Evolutionary conservation across 371 early-diverging fungal genomes (phyloP), one percentile per base, ranked within the genome.

Genomic region (Coemansia sp.): DNA sequence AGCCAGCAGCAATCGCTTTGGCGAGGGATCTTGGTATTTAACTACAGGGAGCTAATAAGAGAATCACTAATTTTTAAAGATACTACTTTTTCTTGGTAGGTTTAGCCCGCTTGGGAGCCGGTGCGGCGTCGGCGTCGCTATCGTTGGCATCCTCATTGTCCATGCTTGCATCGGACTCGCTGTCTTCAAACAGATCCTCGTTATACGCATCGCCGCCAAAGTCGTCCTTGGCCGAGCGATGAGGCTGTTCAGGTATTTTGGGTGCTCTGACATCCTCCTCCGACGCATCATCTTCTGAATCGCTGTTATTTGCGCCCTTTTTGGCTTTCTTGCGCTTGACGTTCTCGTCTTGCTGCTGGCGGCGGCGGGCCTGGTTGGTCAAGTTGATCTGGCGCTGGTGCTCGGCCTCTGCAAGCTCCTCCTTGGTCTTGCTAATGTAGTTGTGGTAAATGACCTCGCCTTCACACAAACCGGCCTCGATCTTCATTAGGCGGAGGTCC

Each of bases 371-470:
- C 79, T 87, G 86, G 60, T 88, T 87, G 54, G 86, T 81, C 21
- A 81, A 59, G 62, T 85, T 85, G 59, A 82, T 79, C 68, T 88
- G 84, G 59, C 87, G 83, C 59, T 81, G 84, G 40, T 70, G 73
- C 64, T 87, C 84, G 44, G 84, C 84, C 63, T 86, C 86, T 66
- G 86, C 86, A 57, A 89, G 69, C 73, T 95, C 92, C 53, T 81
- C 85, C 26, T 86, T 75, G 8, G 93, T 84, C 72, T 93, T 93
- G 58, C 87, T 83, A 44, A 92, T 86, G 60, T 69, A 59, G 21
- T 33, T 72, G 68, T 97, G 97, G 78, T 90, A 93, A 14, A 96
- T 80, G 4, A 97, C 93, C 72, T 97, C 95, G 47, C 98, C 99
- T 50, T 86, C 89, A 73, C 96, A 94, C 58, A 99, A 71, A 1